Conservation (phyloP, 129 eudicot genomes). For the Cynara cardunculus region DNA sequence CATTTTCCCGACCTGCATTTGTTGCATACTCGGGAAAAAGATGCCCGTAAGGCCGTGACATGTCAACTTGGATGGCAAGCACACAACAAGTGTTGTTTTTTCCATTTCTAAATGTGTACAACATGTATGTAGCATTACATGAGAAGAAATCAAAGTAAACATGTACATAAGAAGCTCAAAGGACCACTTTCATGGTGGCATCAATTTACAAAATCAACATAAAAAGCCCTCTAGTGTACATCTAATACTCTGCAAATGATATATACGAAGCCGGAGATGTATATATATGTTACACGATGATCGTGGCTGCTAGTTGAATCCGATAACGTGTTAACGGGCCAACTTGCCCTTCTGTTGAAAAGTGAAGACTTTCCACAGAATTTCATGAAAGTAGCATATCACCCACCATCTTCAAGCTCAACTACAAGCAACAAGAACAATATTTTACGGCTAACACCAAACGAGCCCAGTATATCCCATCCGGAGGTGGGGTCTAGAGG, state of each 20-base stretch:
- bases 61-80: not conserved
- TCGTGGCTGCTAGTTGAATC: conserved; percentile 4
- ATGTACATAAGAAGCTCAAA: not conserved
- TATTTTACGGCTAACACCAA: not conserved
- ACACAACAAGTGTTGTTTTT: not conserved
- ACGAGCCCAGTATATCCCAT: not conserved
- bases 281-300: conserved; percentile 27
- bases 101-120: conserved; percentile 9
- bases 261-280: conserved; percentile 17
- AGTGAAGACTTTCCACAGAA: conserved; percentile 5
- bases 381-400: conserved; percentile 47
- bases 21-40: not conserved
- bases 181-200: conserved; percentile 19
- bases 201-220: conserved; percentile 22
- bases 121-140: not conserved
- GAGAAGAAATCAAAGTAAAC: not conserved
- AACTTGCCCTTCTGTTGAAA: conserved; percentile 14
- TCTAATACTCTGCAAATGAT: conserved; percentile 16
- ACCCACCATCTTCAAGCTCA: conserved; percentile 58
- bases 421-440: conserved; percentile 42
- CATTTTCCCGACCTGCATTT: not conserved
- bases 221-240: conserved; percentile 19
- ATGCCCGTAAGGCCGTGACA: not conserved
- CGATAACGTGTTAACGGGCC: conserved; percentile 1
- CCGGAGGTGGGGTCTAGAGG: not conserved